Evolutionary conservation across 768 basidiomycete species (phyloP).

Genomic region (Sporobolomyces phaffii): DNA sequence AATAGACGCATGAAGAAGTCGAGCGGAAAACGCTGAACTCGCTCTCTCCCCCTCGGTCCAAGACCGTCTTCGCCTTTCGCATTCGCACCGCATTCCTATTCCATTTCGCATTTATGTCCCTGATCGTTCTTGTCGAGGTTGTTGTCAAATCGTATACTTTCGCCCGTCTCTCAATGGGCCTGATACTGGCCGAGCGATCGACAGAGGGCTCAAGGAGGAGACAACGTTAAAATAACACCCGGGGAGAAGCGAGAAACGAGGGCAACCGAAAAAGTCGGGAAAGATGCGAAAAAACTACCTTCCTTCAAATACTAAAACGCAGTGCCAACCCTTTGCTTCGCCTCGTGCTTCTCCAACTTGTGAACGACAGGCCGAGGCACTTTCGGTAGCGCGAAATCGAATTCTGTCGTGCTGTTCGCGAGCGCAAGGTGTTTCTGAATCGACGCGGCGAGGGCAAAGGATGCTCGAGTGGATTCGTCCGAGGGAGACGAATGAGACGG

Average conservation of each 20-base stretch:
- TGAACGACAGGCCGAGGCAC: not conserved
- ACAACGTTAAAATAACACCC: too few relatives aligned
- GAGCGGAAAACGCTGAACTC: slow-evolving; percentile 7
- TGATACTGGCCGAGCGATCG: not conserved
- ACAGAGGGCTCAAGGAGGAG: too few relatives aligned
- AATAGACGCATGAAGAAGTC: slow-evolving; percentile 27
- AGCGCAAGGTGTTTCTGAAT: slow-evolving; percentile 20
- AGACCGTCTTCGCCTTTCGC: too few relatives aligned
- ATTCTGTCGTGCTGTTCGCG: not conserved
- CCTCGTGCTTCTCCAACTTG: not conserved
- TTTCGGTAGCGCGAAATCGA: slow-evolving; percentile 3
- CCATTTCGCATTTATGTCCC: too few relatives aligned
- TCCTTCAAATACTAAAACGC: not conserved
- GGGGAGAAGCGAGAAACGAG: not conserved
- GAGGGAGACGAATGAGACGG: not conserved
- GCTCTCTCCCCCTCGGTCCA: not conserved
- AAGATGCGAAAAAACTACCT: too few relatives aligned
- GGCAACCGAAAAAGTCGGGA: too few relatives aligned
- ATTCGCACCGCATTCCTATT: too few relatives aligned
- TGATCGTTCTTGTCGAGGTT: too few relatives aligned
- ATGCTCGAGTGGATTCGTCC: not conserved
- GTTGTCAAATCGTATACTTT: not conserved
- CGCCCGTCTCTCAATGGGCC: not conserved
- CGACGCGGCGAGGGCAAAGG: slow-evolving; percentile 15
- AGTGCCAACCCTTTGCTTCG: not conserved